Evolutionary conservation across 352 stramenopile genomes (phyloP).

Genomic region (Pythium monospermum): DNA sequence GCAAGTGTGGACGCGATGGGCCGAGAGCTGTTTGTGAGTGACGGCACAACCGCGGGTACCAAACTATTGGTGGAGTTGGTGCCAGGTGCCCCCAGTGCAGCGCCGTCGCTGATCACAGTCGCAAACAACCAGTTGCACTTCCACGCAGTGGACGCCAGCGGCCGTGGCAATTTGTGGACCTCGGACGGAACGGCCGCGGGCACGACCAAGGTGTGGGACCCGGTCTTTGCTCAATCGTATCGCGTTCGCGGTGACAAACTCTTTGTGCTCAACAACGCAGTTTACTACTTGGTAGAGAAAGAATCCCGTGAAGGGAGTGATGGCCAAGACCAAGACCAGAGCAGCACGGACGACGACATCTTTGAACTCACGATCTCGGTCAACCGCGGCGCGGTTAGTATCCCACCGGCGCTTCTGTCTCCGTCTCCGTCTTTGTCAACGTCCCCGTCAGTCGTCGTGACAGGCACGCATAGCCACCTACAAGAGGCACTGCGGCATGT

Average conservation of each 20-base stretch:
- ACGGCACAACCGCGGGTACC: slow-evolving; percentile 43
- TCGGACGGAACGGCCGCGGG: slow-evolving; percentile 25
- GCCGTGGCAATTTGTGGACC: slow-evolving; percentile 23
- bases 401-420: background rate
- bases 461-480: slow-evolving; percentile 19
- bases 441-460: no score
- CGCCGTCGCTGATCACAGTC: slow-evolving; percentile 24
- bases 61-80: slow-evolving; percentile 29
- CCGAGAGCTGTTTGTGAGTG: slow-evolving; percentile 52
- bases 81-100: slow-evolving; percentile 21
- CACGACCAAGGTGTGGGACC: slow-evolving; percentile 23
- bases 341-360: background rate
- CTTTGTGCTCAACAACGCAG: slow-evolving; percentile 18
- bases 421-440: slow-evolving; percentile 1
- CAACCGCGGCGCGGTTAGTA: slow-evolving; percentile 3
- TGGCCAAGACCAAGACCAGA: background rate
- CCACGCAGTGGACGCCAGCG: slow-evolving; percentile 13
- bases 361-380: slow-evolving; percentile 11
- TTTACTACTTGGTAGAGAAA: slow-evolving; percentile 21
- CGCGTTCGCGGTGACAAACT: slow-evolving; percentile 5
- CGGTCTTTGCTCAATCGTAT: slow-evolving; percentile 17
- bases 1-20: slow-evolving; percentile 16
- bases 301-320: no score
- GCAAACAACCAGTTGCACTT: slow-evolving; percentile 24
- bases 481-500: slow-evolving; percentile 20